Conservation (phyloP, 2,329 filamentous ascomycete genomes). For the Aspergillus novofumigatus region DNA sequence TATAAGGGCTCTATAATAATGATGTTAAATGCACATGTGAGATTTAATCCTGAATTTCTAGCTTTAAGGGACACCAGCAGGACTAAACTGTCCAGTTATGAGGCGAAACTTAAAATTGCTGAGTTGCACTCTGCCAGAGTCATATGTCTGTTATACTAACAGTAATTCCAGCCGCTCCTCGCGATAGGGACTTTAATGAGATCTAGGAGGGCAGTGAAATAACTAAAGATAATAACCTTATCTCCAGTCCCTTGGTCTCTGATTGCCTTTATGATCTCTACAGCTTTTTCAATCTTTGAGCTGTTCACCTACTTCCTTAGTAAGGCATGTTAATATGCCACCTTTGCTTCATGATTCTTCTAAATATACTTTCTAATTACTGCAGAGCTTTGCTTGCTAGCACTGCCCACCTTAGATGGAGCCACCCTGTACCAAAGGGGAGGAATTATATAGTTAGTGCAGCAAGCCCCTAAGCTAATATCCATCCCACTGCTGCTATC, state of each 20-base stretch:
- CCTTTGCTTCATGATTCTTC: conserved; percentile 60
- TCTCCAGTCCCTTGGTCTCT: conserved; percentile 51
- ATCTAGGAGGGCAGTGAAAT: conserved; percentile 76
- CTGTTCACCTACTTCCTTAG: conserved; percentile 69
- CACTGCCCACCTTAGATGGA: conserved; percentile 41
- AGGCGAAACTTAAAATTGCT: conserved; percentile 64
- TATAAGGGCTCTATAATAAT: conserved; percentile 92
- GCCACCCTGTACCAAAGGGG: conserved; percentile 21
- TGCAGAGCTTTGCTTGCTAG: conserved; percentile 39
- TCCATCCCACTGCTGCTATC: conserved; percentile 32
- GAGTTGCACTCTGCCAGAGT: conserved; percentile 60
- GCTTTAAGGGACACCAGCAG: conserved; percentile 78
- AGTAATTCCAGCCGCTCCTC: conserved; percentile 53
- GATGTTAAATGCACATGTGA: conserved; percentile 76
- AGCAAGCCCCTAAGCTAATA: conserved; percentile 8
- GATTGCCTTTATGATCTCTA: conserved; percentile 59
- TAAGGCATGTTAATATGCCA: conserved; percentile 56
- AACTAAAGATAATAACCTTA: conserved; percentile 78
- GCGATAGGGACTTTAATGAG: conserved; percentile 68
- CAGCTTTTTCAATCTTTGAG: conserved; percentile 67
- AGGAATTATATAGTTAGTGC: conserved; percentile 12
- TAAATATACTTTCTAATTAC: conserved; percentile 45
- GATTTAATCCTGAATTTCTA: conserved; percentile 80
- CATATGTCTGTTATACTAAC: conserved; percentile 76
- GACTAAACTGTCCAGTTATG: conserved; percentile 57